Evolutionary conservation across 495 filamentous ascomycete species (phyloP).

Genomic region (Penicillium pancosmium): DNA sequence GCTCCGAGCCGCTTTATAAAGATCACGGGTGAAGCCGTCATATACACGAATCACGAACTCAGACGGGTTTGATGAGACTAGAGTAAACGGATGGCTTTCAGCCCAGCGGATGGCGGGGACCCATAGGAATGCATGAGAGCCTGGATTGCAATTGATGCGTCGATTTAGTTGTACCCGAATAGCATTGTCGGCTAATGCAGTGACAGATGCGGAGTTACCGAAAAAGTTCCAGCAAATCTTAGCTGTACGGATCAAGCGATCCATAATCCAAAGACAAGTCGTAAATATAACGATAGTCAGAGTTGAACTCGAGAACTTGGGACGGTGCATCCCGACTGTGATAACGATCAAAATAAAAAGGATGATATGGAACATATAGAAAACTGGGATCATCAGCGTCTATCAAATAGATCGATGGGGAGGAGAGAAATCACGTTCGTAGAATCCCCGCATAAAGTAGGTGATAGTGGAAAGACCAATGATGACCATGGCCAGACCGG

Average conservation of each 20-base stretch:
- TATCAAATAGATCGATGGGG: no score
- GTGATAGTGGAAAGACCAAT: conserved; percentile 30
- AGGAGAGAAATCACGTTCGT: conserved; percentile 38
- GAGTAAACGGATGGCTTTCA: conserved; percentile 64
- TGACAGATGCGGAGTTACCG: conserved; percentile 53
- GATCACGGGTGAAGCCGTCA: conserved; percentile 58
- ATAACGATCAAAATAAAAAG: conserved; percentile 58
- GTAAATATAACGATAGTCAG: conserved; percentile 47
- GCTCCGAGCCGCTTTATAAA: conserved; percentile 53
- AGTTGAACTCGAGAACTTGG: conserved; percentile 37
- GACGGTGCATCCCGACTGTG: conserved; percentile 55
- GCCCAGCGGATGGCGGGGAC: conserved; percentile 56
- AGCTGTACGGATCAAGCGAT: conserved; percentile 51
- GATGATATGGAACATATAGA: conserved; percentile 56
- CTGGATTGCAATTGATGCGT: conserved; percentile 44
- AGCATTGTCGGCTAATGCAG: conserved; percentile 56
- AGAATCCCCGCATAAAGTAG: conserved; percentile 41
- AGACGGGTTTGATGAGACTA: conserved; percentile 45
- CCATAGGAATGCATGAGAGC: conserved; percentile 63
- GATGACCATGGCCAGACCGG: conserved; percentile 50
- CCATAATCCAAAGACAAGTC: conserved; percentile 50
- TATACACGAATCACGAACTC: conserved; percentile 59
- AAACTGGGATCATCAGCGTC: conserved; percentile 26
- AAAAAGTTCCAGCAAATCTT: conserved; percentile 50
- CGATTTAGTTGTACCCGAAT: conserved; percentile 58